phyloP scores from a whole-genome alignment of 805 yeast species.

The Kregervanrija fluxuum region DNA sequence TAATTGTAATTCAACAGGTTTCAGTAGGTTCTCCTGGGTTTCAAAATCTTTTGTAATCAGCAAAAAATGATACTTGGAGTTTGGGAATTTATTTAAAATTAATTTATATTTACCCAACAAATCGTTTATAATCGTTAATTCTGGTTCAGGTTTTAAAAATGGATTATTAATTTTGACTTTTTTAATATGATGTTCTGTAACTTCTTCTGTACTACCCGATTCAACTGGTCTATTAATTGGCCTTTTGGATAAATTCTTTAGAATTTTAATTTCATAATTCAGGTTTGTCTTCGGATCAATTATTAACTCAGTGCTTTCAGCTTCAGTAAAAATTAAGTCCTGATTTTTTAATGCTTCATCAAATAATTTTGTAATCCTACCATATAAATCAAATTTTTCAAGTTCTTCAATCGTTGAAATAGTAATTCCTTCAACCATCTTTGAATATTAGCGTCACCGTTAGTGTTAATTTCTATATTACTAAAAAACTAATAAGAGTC shows the following conservation, averaged over 20 bases:
- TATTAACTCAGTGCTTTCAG: conserved; percentile 14
- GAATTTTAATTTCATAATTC: conserved; percentile 27
- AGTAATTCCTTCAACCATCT: conserved; percentile 3
- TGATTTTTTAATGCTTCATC: conserved; percentile 17
- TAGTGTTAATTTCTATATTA: too few species aligned
- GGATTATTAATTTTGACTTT: conserved; percentile 48
- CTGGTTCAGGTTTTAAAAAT: conserved; percentile 73
- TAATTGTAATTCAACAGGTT: conserved; percentile 60
- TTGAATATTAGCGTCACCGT: not conserved
- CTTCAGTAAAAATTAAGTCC: conserved; percentile 19
- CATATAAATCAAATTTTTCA: conserved; percentile 12
- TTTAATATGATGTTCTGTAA: conserved; percentile 28
- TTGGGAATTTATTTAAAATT: conserved; percentile 82
- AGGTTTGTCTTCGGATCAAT: conserved; percentile 18
- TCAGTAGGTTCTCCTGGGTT: conserved; percentile 64
- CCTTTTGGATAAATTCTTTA: conserved; percentile 26
- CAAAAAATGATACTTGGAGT: conserved; percentile 71
- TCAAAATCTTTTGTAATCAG: conserved; percentile 69
- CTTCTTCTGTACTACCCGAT: conserved; percentile 29
- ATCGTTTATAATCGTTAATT: conserved; percentile 51
- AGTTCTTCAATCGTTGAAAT: conserved; percentile 18
- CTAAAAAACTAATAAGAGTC: too few species aligned
- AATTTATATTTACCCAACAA: conserved; percentile 50
- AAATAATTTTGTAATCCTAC: conserved; percentile 14
- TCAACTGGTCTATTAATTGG: conserved; percentile 30